Base-by-base conservation (phyloP, 257 asterid genomes). In the Craterostigma plantagineum region DNA sequence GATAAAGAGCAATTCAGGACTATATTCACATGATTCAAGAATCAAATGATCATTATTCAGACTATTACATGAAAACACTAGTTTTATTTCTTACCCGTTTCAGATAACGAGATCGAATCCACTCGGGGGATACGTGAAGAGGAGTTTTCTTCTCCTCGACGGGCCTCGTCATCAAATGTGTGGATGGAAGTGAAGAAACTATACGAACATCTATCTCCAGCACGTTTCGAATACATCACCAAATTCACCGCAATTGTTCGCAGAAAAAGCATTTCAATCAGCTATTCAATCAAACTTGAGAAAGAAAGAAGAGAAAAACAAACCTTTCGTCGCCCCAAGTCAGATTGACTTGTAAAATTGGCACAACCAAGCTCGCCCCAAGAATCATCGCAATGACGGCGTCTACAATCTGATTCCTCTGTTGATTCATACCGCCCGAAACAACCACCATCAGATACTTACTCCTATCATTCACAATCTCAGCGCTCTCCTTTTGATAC, bases 251-350 rank as follows among this genome's bases (percentile, higher is more conserved):
- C 83, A 51, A 8, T n/a, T 13, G 34, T 34, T 34, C 36, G 18
- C 12, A 41, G n/a, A n/a, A n/a, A n/a, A n/a, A n/a, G n/a, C n/a
- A n/a, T n/a, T n/a, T n/a, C n/a, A n/a, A n/a, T n/a, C n/a, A n/a
- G n/a, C n/a, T n/a, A n/a, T n/a, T n/a, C 46, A 12, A 55, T 42
- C 34, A 23, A 2, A 23, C 30, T 23, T 23, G 30, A 23, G 30
- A 23, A 23, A 23, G 30, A 23, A 23, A 23, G 30, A 6, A 23
- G 6, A 23, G 6, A 38, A 67, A 45, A 44, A 46, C 71, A 49
- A 58, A 76, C 97, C 97, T 86, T 57, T 86, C 97, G 43, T 86
- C 94, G 43, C 87, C 91, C 94, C 94, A 86, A 17, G 77, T 86
- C 14, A 75, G 91, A 67, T 86, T 86, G n/a, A 78, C 86, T 62